phyloP scores from a whole-genome alignment of 208 protist genomes.

The Leishmania major region DNA sequence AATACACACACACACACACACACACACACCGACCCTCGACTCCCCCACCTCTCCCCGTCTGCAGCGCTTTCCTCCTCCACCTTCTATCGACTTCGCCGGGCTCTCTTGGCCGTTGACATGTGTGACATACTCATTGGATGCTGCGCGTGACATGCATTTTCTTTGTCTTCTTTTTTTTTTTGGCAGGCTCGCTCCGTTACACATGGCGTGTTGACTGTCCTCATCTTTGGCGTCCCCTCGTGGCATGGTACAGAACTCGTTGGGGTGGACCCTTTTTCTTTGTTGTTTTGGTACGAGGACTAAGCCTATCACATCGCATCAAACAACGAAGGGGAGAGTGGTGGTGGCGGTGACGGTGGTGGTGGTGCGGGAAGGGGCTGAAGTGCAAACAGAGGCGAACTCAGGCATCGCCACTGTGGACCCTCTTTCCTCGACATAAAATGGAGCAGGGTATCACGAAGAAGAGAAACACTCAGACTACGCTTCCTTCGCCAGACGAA shows the following conservation, averaged over 20 bases:
- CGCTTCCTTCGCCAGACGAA: neutral
- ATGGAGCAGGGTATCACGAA: too few relatives aligned
- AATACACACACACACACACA: neutral
- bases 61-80: neutral
- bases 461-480: neutral
- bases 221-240: neutral
- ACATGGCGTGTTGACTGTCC: neutral
- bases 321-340: too few relatives aligned
- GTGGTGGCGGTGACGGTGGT: too few relatives aligned
- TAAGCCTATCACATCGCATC: too few relatives aligned
- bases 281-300: neutral
- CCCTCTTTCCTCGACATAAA: neutral
- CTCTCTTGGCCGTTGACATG: neutral
- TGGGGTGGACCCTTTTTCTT: neutral
- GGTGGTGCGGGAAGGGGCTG: too few relatives aligned
- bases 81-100: neutral
- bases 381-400: neutral
- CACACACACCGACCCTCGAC: neutral
- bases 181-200: neutral
- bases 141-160: neutral
- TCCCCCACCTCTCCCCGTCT: neutral
- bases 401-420: neutral
- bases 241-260: neutral
- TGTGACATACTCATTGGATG: neutral
- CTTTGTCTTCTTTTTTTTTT: neutral